Percentiles rank a stretch among this genome's conserved stretches.
Evolutionary conservation across 1,284 basidiomycete species (phyloP).

Genomic region (Cryptococcus sp.): DNA sequence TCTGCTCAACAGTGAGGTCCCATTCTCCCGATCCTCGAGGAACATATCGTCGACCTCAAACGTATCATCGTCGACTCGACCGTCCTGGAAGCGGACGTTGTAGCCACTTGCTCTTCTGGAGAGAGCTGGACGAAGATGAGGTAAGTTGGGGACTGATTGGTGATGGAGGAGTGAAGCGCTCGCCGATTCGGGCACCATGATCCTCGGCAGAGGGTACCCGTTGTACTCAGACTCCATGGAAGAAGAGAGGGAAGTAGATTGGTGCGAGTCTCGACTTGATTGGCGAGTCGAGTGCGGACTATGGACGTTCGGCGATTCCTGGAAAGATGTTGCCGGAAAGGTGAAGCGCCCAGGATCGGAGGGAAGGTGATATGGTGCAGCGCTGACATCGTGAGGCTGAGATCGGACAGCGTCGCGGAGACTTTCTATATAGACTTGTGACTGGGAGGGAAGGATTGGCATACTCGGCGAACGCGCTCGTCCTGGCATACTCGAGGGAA

Average conservation of each 20-base stretch:
- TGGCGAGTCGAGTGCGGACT: too few species aligned
- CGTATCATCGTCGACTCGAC: not conserved
- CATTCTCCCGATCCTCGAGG: not conserved
- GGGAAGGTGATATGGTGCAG: too few species aligned
- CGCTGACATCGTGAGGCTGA: too few species aligned
- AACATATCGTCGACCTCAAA: not conserved
- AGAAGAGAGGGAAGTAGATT: too few species aligned
- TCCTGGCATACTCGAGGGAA: not conserved
- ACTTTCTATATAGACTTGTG: not conserved
- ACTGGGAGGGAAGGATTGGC: not conserved
- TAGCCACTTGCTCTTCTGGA: not conserved
- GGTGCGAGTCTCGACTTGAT: too few species aligned
- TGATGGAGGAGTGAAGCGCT: not conserved
- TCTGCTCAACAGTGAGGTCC: constrained; percentile 4
- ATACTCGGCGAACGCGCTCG: not conserved
- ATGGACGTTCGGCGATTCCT: too few species aligned
- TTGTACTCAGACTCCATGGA: too few species aligned
- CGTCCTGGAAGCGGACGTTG: not conserved
- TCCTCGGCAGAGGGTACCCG: too few species aligned
- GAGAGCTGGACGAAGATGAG: not conserved
- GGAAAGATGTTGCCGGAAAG: too few species aligned
- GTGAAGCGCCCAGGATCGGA: too few species aligned
- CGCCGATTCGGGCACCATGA: not conserved
- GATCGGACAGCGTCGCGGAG: too few species aligned
- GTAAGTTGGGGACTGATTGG: not conserved